Base-by-base conservation (phyloP, 768 basidiomycete genomes). In the Mycena indigotica region DNA sequence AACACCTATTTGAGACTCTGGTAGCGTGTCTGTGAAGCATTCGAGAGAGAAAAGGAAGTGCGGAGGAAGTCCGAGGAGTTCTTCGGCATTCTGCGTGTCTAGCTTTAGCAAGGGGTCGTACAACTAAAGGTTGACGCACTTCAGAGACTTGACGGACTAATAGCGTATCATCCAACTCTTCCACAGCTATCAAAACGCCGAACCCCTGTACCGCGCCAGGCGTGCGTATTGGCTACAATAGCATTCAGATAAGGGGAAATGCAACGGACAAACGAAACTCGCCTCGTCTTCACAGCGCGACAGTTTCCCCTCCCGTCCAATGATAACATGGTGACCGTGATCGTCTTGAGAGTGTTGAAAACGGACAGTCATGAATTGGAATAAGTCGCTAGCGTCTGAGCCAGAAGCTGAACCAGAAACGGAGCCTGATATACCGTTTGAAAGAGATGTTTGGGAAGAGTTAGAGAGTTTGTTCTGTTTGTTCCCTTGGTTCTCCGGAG, bases 181-280 rank as follows among this genome's bases (percentile, higher is more conserved):
- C 84, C 1, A 92, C 72, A 1, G 81, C 88, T 50, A 93, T 80
- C 3, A 93, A 77, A 0, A 93, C 86, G n/a, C 91, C 91, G 65
- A 88, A 94, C 0, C 84, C 86, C 73, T 94, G 92, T 1, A 93
- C 81, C 1, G 91, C 86, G 3, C 91, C 91, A 13, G 91, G 92
- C 0, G 87, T 85, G 1, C 86, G 83, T 48, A 94, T 94, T 0
- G 91, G 92, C 86, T 89, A 53, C 5, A 41, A 32, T 44, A 28
- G 10, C 21, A 25, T n/a, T 44, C 6, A 29, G 12, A 54, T 44
- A 44, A n/a, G n/a, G n/a, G n/a, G 41, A 49, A 46, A 16, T 39
- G 52, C 48, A 30, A 23, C 16, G 41, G 12, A 44, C 6, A 26
- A 21, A 19, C n/a, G n/a, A 25, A 21, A 17, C 59, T 46, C 48